These are phyloP conservation scores for Scedosporium minutisporum DNA, from an alignment of 2,329 filamentous ascomycete genomes.

Conservation along the genomic window DNA sequence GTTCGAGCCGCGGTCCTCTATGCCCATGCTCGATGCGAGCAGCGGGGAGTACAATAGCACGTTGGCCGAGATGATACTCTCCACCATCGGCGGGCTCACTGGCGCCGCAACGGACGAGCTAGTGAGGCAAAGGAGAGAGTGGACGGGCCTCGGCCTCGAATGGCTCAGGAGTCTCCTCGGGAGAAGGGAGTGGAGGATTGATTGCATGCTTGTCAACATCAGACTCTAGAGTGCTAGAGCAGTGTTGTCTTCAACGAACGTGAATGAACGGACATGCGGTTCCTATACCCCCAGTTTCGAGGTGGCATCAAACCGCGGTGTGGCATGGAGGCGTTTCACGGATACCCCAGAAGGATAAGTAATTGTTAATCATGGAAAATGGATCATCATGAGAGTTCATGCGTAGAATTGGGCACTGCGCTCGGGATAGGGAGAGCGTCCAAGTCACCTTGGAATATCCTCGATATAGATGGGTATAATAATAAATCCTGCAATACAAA, in stretches of 20 bases:
- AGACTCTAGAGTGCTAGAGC: constrained; percentile 41
- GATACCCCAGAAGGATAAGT: neutral
- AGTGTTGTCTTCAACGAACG: neutral
- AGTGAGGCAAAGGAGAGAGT: constrained; percentile 46
- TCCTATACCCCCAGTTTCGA: neutral
- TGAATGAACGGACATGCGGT: neutral
- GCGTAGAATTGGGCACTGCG: neutral
- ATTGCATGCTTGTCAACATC: constrained; percentile 83
- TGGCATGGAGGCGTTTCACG: neutral
- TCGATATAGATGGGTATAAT: neutral
- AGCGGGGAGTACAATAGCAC: constrained; percentile 36
- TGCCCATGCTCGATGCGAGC: constrained; percentile 17
- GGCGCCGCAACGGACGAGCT: constrained; percentile 57
- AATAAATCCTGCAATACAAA: neutral
- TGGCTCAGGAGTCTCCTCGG: constrained; percentile 79
- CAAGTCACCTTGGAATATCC: constrained; percentile 1
- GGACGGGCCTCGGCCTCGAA: constrained; percentile 71
- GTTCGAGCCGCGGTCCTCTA: constrained; percentile 66
- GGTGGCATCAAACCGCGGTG: neutral
- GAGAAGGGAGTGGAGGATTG: constrained; percentile 78
- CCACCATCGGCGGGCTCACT: constrained; percentile 58
- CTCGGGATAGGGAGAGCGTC: neutral
- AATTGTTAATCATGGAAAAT: neutral
- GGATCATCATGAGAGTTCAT: neutral
- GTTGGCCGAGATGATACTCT: constrained; percentile 50